Evolutionary conservation across 768 basidiomycete genomes (phyloP).

Genomic region (Suillus plorans): DNA sequence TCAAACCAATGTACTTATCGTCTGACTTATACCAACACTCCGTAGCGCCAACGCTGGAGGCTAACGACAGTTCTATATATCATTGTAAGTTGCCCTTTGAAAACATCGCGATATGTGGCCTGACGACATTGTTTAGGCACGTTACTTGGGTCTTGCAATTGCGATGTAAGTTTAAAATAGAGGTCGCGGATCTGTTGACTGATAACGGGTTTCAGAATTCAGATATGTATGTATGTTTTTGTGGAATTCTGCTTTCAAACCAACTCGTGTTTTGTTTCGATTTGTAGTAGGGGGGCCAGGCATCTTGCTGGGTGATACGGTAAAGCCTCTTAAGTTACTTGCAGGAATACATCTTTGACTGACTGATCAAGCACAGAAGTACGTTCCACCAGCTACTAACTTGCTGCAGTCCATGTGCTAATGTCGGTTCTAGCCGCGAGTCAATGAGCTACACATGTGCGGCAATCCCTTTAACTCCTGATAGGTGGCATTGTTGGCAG

Average conservation of each 20-base stretch:
- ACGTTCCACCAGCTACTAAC: not conserved
- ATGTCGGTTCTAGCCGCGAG: not conserved
- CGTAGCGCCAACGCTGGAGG: not conserved
- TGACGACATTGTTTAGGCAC: not conserved
- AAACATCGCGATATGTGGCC: not conserved
- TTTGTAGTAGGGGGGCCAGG: not conserved
- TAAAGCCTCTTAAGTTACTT: not conserved
- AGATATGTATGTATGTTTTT: not conserved
- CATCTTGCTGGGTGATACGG: not conserved
- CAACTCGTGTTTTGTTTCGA: not conserved
- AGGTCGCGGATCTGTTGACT: not conserved
- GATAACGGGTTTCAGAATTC: not conserved
- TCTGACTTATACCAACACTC: not conserved
- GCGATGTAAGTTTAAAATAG: not conserved
- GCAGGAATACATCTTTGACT: not conserved
- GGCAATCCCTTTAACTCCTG: not conserved
- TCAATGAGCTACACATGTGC: too few species aligned
- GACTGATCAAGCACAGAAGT: not conserved
- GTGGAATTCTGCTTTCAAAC: not conserved
- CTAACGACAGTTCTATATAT: constrained; percentile 1
- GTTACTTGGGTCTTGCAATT: not conserved
- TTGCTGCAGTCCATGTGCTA: not conserved
- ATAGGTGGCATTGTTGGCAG: not conserved
- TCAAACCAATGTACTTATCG: not conserved
- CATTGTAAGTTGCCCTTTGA: not conserved